Evolutionary conservation across 208 protist genomes (phyloP).

Genomic region (Leishmania tropica): DNA sequence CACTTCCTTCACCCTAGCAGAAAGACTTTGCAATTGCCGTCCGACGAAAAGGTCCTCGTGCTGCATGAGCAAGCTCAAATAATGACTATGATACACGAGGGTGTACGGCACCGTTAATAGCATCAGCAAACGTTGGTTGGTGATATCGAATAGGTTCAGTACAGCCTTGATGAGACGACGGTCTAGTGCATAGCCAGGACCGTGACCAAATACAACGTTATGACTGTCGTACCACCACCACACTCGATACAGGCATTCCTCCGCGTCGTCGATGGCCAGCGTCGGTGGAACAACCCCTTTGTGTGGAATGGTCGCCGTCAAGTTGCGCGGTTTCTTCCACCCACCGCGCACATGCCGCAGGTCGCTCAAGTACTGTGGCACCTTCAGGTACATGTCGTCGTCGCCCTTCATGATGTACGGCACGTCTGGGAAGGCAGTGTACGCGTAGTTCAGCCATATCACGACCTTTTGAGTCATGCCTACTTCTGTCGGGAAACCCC

Average conservation of each 20-base stretch:
- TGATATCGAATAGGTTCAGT: background rate
- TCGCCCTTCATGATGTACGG: slow-evolving; percentile 48
- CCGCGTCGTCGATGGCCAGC: background rate
- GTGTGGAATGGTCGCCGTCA: background rate
- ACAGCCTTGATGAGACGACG: background rate
- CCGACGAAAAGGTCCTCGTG: background rate
- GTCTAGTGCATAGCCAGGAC: background rate
- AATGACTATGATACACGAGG: no score
- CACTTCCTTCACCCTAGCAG: background rate
- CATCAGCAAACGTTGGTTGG: background rate
- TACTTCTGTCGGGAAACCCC: slow-evolving; percentile 35
- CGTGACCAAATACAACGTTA: no score
- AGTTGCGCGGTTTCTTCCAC: background rate
- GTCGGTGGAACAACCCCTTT: background rate
- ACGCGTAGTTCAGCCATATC: slow-evolving; percentile 22
- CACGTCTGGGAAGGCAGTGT: slow-evolving; percentile 27
- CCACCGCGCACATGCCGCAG: slow-evolving; percentile 18
- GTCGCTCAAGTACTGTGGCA: slow-evolving; percentile 53
- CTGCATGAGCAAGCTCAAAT: background rate
- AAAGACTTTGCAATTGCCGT: background rate
- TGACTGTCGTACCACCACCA: no score
- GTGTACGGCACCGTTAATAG: background rate
- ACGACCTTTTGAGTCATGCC: slow-evolving; percentile 41
- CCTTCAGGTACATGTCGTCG: slow-evolving; percentile 50
- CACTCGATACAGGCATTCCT: background rate